Percentiles rank a stretch among this genome's conserved stretches.
phyloP scores from a whole-genome alignment of 2,329 filamentous ascomycete genomes.

The Rhinocladiella mackenziei region DNA sequence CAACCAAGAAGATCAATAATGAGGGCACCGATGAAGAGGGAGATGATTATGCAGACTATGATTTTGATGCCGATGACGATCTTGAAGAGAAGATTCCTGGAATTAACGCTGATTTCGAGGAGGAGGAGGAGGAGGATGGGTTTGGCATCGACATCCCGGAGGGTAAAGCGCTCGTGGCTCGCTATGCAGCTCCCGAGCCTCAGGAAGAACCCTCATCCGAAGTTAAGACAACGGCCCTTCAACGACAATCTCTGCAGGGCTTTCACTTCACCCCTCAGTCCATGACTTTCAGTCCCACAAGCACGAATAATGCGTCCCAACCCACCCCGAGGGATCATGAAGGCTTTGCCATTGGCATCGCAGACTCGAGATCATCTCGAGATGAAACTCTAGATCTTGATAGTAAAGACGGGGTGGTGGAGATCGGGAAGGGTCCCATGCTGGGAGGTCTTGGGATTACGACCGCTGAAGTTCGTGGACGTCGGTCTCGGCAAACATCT shows the following conservation, averaged over 20 bases:
- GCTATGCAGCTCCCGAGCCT: constrained; percentile 12
- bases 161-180: constrained; percentile 17
- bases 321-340: constrained; percentile 31
- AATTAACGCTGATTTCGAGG: constrained; percentile 46
- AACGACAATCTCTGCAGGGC: constrained; percentile 23
- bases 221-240: constrained; percentile 32
- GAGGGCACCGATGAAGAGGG: constrained; percentile 30
- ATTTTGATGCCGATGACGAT: constrained; percentile 42
- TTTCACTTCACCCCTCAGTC: constrained; percentile 32
- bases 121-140: constrained; percentile 40
- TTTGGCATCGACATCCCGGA: constrained; percentile 27
- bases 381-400: constrained; percentile 2
- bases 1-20: constrained; percentile 37
- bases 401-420: constrained; percentile 4
- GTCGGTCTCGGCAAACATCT: constrained; percentile 8
- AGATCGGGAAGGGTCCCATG: constrained; percentile 12
- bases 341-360: constrained; percentile 27
- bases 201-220: neutral
- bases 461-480: constrained; percentile 11
- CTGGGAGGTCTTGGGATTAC: constrained; percentile 27
- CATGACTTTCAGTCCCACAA: constrained; percentile 30
- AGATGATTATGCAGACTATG: constrained; percentile 41
- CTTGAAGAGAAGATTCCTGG: constrained; percentile 48
- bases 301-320: constrained; percentile 29
- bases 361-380: constrained; percentile 21